phyloP scores from a whole-genome alignment of 495 filamentous ascomycete genomes.

The Cairneyella variabilis region DNA sequence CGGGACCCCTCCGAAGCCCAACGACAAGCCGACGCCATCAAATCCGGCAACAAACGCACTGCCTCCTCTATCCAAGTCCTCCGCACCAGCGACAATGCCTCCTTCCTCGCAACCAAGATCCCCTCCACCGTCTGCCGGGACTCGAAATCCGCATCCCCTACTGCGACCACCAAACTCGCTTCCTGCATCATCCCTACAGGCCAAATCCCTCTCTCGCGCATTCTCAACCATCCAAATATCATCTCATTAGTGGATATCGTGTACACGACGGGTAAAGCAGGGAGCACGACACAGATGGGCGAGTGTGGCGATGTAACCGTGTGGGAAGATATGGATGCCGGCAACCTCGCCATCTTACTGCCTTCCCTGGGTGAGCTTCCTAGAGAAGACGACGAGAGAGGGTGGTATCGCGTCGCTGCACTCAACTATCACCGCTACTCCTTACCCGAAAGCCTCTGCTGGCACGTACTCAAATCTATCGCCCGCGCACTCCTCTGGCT shows the following conservation, averaged over 20 bases:
- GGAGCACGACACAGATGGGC: neutral
- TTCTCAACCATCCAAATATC: conserved; percentile 27
- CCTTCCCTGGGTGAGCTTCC: conserved; percentile 9
- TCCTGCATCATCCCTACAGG: conserved; percentile 16
- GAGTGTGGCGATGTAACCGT: conserved; percentile 15
- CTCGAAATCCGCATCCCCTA: neutral
- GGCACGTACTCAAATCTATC: conserved; percentile 23
- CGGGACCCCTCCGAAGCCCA: conserved; percentile 10
- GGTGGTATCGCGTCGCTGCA: conserved; percentile 13
- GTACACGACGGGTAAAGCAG: neutral
- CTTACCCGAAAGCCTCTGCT: conserved; percentile 22
- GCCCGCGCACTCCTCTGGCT: conserved; percentile 22
- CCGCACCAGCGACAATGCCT: conserved; percentile 21
- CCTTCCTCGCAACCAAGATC: conserved; percentile 20
- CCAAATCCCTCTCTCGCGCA: conserved; percentile 8
- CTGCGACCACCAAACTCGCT: conserved; percentile 14
- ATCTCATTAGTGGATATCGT: conserved; percentile 24
- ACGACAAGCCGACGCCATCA: no score
- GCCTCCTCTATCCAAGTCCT: conserved; percentile 19
- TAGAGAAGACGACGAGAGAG: neutral
- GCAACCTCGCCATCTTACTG: conserved; percentile 16
- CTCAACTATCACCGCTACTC: conserved; percentile 21
- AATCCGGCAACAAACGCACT: no score
- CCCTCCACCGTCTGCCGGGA: conserved; percentile 5
- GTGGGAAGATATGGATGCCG: conserved; percentile 26